phyloP scores from a whole-genome alignment of 306 rosid genomes.

The Senna siamea region DNA sequence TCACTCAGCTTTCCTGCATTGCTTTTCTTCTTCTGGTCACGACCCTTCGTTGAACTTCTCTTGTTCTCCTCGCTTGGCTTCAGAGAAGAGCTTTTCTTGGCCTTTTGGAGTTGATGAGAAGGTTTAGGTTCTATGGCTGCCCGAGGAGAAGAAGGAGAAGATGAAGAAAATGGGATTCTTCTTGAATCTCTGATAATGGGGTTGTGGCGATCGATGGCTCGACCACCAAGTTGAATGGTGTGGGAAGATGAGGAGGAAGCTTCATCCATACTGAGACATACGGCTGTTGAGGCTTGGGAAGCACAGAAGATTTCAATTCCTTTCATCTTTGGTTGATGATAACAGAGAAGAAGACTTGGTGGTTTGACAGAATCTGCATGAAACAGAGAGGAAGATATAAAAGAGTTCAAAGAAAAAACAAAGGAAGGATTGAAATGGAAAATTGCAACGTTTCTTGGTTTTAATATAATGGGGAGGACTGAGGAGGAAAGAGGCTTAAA shows the following conservation, averaged over 20 bases:
- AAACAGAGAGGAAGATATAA: constrained; percentile 35
- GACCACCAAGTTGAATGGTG: constrained; percentile 69
- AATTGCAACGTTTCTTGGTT: constrained; percentile 10
- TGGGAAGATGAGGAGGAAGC: constrained; percentile 58
- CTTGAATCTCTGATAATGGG: constrained; percentile 81
- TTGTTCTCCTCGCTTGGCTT: constrained; percentile 46
- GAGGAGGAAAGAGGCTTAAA: not conserved
- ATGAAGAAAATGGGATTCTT: constrained; percentile 46
- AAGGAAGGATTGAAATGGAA: constrained; percentile 35
- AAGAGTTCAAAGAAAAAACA: constrained; percentile 30
- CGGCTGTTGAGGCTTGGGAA: constrained; percentile 86
- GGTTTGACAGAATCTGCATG: constrained; percentile 45
- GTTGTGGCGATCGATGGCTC: constrained; percentile 89
- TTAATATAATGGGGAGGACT: not conserved
- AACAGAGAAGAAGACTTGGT: constrained; percentile 22
- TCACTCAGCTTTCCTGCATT: constrained; percentile 30
- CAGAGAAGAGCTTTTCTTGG: constrained; percentile 47
- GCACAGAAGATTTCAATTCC: constrained; percentile 71
- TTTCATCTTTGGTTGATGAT: constrained; percentile 59
- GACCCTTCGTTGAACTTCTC: constrained; percentile 37
- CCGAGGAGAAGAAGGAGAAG: constrained; percentile 36
- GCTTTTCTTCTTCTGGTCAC: constrained; percentile 46
- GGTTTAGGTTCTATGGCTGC: constrained; percentile 47
- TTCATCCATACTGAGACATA: constrained; percentile 70
- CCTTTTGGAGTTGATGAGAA: constrained; percentile 43